phyloP scores from a whole-genome alignment of 1,139 yeast species.

The Pichia sp. region DNA sequence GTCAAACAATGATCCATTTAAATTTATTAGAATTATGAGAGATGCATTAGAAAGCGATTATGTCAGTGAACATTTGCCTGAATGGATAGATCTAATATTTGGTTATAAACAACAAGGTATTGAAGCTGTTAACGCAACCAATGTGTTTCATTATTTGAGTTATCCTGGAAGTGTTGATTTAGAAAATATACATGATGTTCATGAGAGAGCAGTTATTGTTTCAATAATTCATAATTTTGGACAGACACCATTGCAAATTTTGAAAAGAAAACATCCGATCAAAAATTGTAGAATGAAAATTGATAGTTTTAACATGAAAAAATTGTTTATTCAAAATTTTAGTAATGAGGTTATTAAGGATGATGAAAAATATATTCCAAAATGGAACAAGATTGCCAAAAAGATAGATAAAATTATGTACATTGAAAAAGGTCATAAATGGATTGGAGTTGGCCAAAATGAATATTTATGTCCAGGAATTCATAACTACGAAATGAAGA shows the following conservation, averaged over 20 bases:
- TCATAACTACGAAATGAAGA: slow-evolving; percentile 35
- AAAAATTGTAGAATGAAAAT: slow-evolving; percentile 27
- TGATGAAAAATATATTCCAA: neutral
- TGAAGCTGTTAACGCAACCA: slow-evolving; percentile 56
- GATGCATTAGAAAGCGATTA: slow-evolving; percentile 78
- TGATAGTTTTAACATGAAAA: slow-evolving; percentile 12
- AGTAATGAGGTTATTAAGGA: neutral
- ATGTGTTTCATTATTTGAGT: slow-evolving; percentile 76
- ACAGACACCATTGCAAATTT: slow-evolving; percentile 74
- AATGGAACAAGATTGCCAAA: neutral
- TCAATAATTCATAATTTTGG: slow-evolving; percentile 88
- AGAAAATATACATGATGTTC: slow-evolving; percentile 63
- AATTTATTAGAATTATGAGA: slow-evolving; percentile 65
- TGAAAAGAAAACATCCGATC: slow-evolving; percentile 55
- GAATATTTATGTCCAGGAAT: slow-evolving; percentile 26
- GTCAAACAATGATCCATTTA: slow-evolving; percentile 69
- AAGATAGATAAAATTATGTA: slow-evolving; percentile 31
- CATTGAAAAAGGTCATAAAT: slow-evolving; percentile 30
- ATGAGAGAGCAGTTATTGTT: slow-evolving; percentile 66
- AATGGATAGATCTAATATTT: slow-evolving; percentile 79
- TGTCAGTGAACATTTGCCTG: slow-evolving; percentile 66
- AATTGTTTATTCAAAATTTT: slow-evolving; percentile 30
- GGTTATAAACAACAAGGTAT: slow-evolving; percentile 72
- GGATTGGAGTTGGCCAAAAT: slow-evolving; percentile 43
- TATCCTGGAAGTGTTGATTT: slow-evolving; percentile 77